phyloP scores from a whole-genome alignment of 805 yeast species.

The Saccharomycopsis guyanensis region DNA sequence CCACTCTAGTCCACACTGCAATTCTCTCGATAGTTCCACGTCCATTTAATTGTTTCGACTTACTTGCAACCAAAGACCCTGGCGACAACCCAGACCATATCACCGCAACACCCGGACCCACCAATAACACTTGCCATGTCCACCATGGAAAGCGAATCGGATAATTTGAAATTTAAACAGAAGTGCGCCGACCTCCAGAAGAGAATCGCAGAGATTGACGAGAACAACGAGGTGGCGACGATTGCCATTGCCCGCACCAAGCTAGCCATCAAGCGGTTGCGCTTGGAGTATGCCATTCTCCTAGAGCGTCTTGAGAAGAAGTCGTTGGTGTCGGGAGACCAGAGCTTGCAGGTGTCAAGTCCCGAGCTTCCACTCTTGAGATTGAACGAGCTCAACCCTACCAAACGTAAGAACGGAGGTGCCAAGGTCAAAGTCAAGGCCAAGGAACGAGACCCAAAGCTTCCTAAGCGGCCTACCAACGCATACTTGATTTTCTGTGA shows the following conservation, averaged over 20 bases:
- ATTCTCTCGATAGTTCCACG: no score
- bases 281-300: slow-evolving; percentile 75
- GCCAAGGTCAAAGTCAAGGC: slow-evolving; percentile 26
- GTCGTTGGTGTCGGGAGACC: slow-evolving; percentile 3
- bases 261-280: slow-evolving; percentile 63
- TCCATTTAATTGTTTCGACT: no score
- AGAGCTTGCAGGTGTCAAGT: slow-evolving; percentile 23
- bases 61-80: no score
- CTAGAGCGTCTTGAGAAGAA: slow-evolving; percentile 66
- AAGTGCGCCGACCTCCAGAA: slow-evolving; percentile 67
- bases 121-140: no score
- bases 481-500: slow-evolving; percentile 88
- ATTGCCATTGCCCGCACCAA: slow-evolving; percentile 73
- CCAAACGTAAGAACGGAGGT: slow-evolving; percentile 20
- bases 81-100: no score
- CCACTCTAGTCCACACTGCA: no score
- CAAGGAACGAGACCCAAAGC: slow-evolving; percentile 65
- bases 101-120: no score
- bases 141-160: slow-evolving; percentile 8
- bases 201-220: slow-evolving; percentile 65
- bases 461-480: slow-evolving; percentile 85
- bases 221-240: slow-evolving; percentile 67
- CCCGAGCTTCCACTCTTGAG: slow-evolving; percentile 24
- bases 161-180: slow-evolving; percentile 36
- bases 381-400: slow-evolving; percentile 2